Base-by-base conservation (phyloP, 441 rosid genomes). In the Syzygium malaccense region DNA sequence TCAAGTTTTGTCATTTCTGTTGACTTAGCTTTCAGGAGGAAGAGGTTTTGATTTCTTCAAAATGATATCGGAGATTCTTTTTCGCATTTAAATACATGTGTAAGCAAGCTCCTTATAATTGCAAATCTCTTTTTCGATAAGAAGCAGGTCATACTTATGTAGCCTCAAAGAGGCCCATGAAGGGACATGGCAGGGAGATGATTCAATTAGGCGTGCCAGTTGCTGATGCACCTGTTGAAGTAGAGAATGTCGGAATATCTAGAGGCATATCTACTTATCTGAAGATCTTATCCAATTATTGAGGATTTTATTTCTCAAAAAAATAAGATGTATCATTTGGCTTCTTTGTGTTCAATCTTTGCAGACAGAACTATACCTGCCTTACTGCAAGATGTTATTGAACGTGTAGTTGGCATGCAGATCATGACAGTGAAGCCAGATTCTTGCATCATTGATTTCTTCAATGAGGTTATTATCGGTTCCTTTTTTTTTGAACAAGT, bases 111-210 rank as follows among this genome's bases (percentile, higher is more conserved):
- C 54, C 62, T 23, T 54, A 26, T 87, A 48, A 85, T 26, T 80
- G 41, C 86, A 85, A 80, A 28, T 87, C 30, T 56, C 89, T 89
- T 89, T 54, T 86, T 91, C 55, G 86, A 89, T 86, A 89, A 87
- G 90, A 91, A 91, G 88, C 96, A 97, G 99, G 98, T 89, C 98
- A 94, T 75, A 93, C 96, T 64, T 98, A 95, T 92, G 92, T 95
- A 86, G 91, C 88, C 79, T 92, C 95, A 28, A 97, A 95, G 92
- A 93, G 98, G 89, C 99, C 99, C 49, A 94, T 91, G 91, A 96
- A 92, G 92, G 99, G 99, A 88, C 99, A 92, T 90, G 99, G 99
- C 62, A 95, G 99, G 62, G 99, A 96, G 96, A 95, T 93, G 94
- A 96, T 98, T 92, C 99, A 98, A 78, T 89, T 98, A 54, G 99